Base-by-base conservation (phyloP, 2,329 filamentous ascomycete genomes). In the Ophiocordyceps sinensis region DNA sequence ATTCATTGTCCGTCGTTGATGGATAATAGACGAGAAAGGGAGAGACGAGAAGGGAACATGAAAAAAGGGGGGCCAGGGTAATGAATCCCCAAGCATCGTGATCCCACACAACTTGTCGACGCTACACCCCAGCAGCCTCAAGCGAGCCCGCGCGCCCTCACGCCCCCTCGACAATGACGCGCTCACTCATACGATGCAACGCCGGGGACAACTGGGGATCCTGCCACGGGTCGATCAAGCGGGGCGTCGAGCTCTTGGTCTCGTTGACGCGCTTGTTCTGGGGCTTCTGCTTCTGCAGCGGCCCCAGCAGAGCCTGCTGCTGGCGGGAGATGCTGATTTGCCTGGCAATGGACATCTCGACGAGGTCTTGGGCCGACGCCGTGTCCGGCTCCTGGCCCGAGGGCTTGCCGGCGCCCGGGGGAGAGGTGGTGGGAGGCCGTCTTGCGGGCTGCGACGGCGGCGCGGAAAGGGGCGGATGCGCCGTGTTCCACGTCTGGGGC, bases 271-370 rank as follows among this genome's bases (percentile, higher is more conserved):
- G 51, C 28, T 19, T 38, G 11, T 37, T 41, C 12, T 46, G 44
- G 7, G 40, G 34, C 9, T 41, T 38, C 29, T 41, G 42, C 37
- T 41, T 45, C 58, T 68, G 63, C 32, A 77, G 57, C 12, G 75
- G 73, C n/a, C 70, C 66, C 15, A 81, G 60, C 46, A 80, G 60
- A 51, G 71, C 68, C 15, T 73, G 65, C 55, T 82, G 79, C 56
- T 77, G 68, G 12, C 71, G 63, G 12, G 76, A 79, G 23, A 82
- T 64, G 47, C 73, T 79, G 48, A 83, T 80, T 54, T 82, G 77
- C 2, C 79, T 66, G 0, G 78, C 78, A 48, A 83, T 82, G 2
- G 77, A 81, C 37, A 79, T 66, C 55, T 81, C 73, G 4, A 79
- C 76, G 2, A 77, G 73, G 36, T 67, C 67, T 46, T 19, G 26